Evolutionary conservation across 306 rosid genomes (phyloP).

Genomic region (Vicia sativa): DNA sequence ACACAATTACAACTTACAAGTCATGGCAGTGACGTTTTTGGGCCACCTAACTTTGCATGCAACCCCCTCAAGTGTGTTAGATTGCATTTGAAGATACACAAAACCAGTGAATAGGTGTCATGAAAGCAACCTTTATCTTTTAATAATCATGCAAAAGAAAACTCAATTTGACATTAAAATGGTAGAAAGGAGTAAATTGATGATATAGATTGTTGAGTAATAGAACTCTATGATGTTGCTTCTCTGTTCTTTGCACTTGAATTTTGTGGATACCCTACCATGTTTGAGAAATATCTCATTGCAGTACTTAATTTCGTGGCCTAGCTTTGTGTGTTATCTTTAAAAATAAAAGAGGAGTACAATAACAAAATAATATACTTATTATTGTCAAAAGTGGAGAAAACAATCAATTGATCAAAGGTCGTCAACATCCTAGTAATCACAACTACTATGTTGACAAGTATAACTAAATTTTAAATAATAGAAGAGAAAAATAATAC

Average conservation of each 20-base stretch:
- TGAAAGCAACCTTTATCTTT: background rate
- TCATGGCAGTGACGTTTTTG: background rate
- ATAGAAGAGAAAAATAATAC: too few relatives aligned
- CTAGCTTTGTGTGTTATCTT: background rate
- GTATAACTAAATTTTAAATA: too few relatives aligned
- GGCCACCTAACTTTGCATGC: conserved; percentile 4
- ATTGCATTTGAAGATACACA: conserved; percentile 26
- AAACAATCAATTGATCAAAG: too few relatives aligned
- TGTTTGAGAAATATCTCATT: conserved; percentile 14
- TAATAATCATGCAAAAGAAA: background rate
- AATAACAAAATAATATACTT: background rate
- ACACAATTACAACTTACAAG: background rate
- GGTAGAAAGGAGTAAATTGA: background rate
- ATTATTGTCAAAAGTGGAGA: too few relatives aligned
- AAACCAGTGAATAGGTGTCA: conserved; percentile 9
- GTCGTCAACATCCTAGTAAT: too few relatives aligned
- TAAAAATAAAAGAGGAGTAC: background rate
- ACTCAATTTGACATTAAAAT: background rate
- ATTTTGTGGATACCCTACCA: conserved; percentile 16
- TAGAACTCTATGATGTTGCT: conserved; percentile 2
- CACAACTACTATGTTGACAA: too few relatives aligned
- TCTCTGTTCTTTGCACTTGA: background rate
- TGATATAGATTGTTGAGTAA: background rate
- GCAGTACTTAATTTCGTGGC: background rate
- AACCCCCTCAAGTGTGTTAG: background rate